Percentiles rank a stretch among this genome's conserved stretches.
Conservation (phyloP, 176 grass and related monocot species). For the Tillandsia fasciculata region DNA sequence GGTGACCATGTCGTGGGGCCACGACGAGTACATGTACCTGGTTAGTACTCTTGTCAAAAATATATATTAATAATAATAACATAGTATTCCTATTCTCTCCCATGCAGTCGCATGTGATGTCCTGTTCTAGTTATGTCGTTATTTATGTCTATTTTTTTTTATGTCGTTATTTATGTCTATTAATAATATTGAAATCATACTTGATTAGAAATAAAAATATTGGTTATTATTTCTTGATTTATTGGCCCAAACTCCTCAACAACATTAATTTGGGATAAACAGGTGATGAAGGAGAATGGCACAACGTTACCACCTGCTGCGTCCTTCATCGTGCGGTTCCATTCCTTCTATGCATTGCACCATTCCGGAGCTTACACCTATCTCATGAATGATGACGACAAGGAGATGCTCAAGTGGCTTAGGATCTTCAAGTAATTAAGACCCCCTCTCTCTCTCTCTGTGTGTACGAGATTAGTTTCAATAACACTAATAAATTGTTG, state of each 20-base stretch:
- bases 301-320: slow-evolving; percentile 20
- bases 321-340: slow-evolving; percentile 31
- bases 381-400: slow-evolving; percentile 30
- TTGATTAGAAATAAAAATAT: too few species aligned
- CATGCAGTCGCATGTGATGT: too few species aligned
- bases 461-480: neutral
- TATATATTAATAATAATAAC: too few species aligned
- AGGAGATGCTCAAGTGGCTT: slow-evolving; percentile 34
- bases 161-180: neutral
- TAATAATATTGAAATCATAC: neutral
- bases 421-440: slow-evolving; percentile 24
- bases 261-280: neutral
- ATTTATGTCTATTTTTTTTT: neutral
- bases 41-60: neutral
- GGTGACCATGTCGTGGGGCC: slow-evolving; percentile 31
- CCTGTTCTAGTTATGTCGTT: neutral
- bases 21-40: slow-evolving; percentile 36
- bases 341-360: slow-evolving; percentile 34
- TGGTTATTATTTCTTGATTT: too few species aligned
- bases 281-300: slow-evolving; percentile 34
- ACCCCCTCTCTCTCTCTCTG: neutral
- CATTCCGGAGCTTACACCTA: slow-evolving; percentile 21
- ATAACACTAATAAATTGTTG: neutral
- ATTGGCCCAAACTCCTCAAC: too few species aligned
- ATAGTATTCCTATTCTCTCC: too few species aligned